Evolutionary conservation across 208 protist genomes (phyloP), one percentile per base, ranked within the genome.

Genomic region (Acanthamoeba quina): DNA sequence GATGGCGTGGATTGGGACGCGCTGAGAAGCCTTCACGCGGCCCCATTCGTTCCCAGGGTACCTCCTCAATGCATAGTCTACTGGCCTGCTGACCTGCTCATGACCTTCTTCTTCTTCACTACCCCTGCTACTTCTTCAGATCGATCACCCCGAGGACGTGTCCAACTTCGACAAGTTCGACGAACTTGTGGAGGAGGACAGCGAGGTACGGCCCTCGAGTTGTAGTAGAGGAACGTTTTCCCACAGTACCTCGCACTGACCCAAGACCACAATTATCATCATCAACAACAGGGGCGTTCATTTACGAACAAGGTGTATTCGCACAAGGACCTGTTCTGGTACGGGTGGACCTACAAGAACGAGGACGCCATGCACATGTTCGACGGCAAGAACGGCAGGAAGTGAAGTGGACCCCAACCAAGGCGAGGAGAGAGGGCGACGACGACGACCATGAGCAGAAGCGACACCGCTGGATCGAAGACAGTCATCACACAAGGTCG

Each of bases 41-140:
- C 96, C 31, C 96, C 97, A 6, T 98, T 98, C 60, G 70, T 97
- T 6, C 97, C 97, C 37, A 92, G 66, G 44, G 95, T 96, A 1
- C 85, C 1, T 1, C 74, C 49, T 37, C n/a, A 64, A 34, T 17
- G 0, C 7, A 56, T 26, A 2, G 7, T 70, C 3, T 4, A 44
- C 19, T 15, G 31, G n/a, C 29, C 64, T 64, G 58, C 9, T 64
- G 19, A 64, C 5, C 29, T 64, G 21, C 15, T 19, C 6, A 54
- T 3, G 34, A 52, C 34, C 34, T 56, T 4, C 13, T 83, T 19
- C 26, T 11, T 19, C 41, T 47, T 47, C 29, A 5, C 52, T 56
- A 15, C 17, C 3, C 0, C 41, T 80, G 29, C 15, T 44, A 34
- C 21, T 9, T 29, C 15, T n/a, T 6, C 58, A 92, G 86, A 76